phyloP scores from a whole-genome alignment of 139 green algal species.

The Nannochloris sp. region DNA sequence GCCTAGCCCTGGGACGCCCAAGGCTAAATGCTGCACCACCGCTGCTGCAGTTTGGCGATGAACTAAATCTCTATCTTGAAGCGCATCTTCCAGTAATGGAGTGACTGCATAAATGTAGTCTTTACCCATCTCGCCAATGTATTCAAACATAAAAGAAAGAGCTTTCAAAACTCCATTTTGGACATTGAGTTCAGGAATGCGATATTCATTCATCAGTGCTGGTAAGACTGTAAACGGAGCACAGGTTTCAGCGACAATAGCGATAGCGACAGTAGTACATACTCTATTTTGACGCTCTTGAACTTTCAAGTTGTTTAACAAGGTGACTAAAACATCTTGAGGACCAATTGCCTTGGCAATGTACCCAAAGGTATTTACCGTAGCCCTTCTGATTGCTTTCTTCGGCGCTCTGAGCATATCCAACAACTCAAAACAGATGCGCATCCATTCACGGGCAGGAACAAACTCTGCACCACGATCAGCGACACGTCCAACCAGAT shows the following conservation, averaged over 20 bases:
- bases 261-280: constrained; percentile 98
- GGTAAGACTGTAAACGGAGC: constrained; percentile 98
- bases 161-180: constrained; percentile 98
- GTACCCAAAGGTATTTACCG: constrained; percentile 99
- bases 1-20: constrained; percentile 82
- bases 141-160: constrained; percentile 99
- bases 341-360: constrained; percentile 98
- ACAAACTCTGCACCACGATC: constrained; percentile 94
- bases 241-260: constrained; percentile 98
- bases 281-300: constrained; percentile 98
- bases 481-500: constrained; percentile 96
- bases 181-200: constrained; percentile 94
- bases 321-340: constrained; percentile 95
- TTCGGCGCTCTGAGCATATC: constrained; percentile 98
- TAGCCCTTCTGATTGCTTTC: constrained; percentile 92
- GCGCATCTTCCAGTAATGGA: constrained; percentile 91
- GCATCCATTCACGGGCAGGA: constrained; percentile 98
- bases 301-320: constrained; percentile 99
- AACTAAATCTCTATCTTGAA: constrained; percentile 94
- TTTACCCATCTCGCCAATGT: constrained; percentile 99
- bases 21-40: constrained; percentile 85
- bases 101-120: constrained; percentile 98
- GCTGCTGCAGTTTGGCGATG: constrained; percentile 91
- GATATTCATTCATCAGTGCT: constrained; percentile 98
- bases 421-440: constrained; percentile 99